Percentiles rank a stretch among this genome's conserved stretches.
Conservation (phyloP, 2,329 filamentous ascomycete genomes). For the Colletotrichum sp. region DNA sequence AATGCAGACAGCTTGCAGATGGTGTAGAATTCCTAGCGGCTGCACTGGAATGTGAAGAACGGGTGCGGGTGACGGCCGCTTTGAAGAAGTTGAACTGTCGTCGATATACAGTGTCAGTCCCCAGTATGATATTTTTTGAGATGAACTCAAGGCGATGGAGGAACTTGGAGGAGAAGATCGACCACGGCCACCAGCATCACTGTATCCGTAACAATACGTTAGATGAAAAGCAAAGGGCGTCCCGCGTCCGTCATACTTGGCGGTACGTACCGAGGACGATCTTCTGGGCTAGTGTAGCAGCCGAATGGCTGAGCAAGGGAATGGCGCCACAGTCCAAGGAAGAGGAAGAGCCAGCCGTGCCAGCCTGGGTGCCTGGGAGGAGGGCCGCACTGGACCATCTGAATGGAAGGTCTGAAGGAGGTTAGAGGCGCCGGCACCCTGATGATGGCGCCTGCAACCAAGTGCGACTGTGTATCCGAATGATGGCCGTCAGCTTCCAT, state of each 20-base stretch:
- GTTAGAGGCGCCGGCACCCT: not conserved
- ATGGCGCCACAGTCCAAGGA: slow-evolving; percentile 2
- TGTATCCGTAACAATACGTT: slow-evolving; percentile 13
- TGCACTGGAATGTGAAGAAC: not conserved
- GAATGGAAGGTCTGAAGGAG: not conserved
- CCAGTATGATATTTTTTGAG: not conserved
- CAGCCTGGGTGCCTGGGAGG: not conserved
- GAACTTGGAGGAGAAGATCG: not conserved
- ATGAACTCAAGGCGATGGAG: not conserved
- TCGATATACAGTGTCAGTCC: not conserved
- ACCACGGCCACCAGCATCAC: not conserved
- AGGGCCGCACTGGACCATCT: not conserved
- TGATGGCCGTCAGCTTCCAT: not conserved
- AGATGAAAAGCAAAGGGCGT: slow-evolving; percentile 7
- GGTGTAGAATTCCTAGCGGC: not conserved
- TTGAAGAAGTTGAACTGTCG: not conserved
- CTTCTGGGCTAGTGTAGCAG: slow-evolving; percentile 7
- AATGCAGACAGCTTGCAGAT: not conserved
- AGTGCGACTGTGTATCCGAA: not conserved
- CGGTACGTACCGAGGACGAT: slow-evolving; percentile 16
- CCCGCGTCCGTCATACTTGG: not conserved
- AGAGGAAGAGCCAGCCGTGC: not conserved
- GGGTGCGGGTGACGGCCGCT: not conserved
- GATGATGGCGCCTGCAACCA: not conserved
- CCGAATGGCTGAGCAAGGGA: slow-evolving; percentile 10